Percentiles rank a stretch among this genome's conserved stretches.
Evolutionary conservation across 176 grass and related monocot species (phyloP).

Genomic region (Hordeum vulgare): DNA sequence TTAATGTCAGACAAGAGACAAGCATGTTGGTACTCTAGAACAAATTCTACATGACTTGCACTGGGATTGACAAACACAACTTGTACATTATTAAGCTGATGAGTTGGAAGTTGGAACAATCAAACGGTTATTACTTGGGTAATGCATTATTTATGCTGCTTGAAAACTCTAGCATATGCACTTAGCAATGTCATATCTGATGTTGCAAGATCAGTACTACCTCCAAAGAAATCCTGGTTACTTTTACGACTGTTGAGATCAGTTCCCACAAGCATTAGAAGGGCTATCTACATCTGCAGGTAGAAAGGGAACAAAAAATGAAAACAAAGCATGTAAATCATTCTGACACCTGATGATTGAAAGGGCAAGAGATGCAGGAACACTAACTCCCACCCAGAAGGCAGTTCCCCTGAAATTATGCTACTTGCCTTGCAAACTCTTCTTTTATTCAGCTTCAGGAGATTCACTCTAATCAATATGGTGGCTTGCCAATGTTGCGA

Average conservation of each 20-base stretch:
- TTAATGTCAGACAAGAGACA: background rate
- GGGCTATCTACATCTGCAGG: constrained; percentile 9
- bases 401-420: constrained; percentile 30
- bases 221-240: constrained; percentile 42
- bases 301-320: background rate
- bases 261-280: constrained; percentile 35
- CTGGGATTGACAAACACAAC: background rate
- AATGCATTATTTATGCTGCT: background rate
- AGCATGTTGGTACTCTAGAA: background rate
- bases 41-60: background rate
- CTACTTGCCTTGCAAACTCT: background rate
- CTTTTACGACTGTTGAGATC: constrained; percentile 30
- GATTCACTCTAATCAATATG: background rate
- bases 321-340: background rate
- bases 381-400: constrained; percentile 4
- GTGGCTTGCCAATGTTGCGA: constrained; percentile 19
- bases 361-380: background rate
- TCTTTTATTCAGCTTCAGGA: constrained; percentile 29
- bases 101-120: background rate
- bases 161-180: constrained; percentile 24
- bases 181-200: constrained; percentile 40
- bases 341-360: background rate
- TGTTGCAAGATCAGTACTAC: constrained; percentile 36
- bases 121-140: background rate
- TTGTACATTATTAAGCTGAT: background rate